phyloP scores from a whole-genome alignment of 805 yeast species.

The Cyberlindnera nakhonratchasimensis region DNA sequence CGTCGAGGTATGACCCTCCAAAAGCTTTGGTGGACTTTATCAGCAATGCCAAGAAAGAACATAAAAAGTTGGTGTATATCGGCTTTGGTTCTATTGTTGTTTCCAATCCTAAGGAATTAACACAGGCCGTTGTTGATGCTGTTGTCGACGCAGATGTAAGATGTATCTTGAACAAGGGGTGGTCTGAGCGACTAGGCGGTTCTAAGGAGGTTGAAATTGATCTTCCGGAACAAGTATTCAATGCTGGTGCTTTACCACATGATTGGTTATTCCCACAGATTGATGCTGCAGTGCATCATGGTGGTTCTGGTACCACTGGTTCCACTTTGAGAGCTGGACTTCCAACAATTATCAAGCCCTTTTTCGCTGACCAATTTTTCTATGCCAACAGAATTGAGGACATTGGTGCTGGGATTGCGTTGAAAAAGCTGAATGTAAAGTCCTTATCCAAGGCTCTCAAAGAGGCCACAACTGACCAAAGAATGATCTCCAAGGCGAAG shows the following conservation, averaged over 20 bases:
- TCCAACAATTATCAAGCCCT: conserved; percentile 90
- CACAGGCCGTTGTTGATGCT: conserved; percentile 74
- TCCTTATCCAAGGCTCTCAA: conserved; percentile 64
- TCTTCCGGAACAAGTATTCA: conserved; percentile 66
- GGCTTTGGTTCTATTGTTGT: conserved; percentile 97
- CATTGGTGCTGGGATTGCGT: conserved; percentile 74
- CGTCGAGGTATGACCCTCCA: conserved; percentile 57
- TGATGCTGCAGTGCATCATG: conserved; percentile 96
- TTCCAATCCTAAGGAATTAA: conserved; percentile 71
- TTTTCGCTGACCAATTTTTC: conserved; percentile 94
- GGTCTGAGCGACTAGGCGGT: conserved; percentile 72
- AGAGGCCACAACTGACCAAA: conserved; percentile 61
- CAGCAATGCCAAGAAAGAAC: conserved; percentile 50
- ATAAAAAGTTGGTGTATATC: conserved; percentile 77
- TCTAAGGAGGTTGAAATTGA: conserved; percentile 35
- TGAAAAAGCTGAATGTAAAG: conserved; percentile 63
- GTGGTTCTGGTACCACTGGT: conserved; percentile 96
- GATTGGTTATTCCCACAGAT: conserved; percentile 90
- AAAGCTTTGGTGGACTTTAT: conserved; percentile 56
- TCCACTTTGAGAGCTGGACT: conserved; percentile 82
- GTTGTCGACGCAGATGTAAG: conserved; percentile 77
- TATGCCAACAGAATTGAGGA: conserved; percentile 87
- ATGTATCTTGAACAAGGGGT: conserved; percentile 88
- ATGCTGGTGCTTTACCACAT: conserved; percentile 77
- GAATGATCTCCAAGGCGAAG: conserved; percentile 66